Evolutionary conservation across 768 basidiomycete genomes (phyloP).

Genomic region (Panus rudis): DNA sequence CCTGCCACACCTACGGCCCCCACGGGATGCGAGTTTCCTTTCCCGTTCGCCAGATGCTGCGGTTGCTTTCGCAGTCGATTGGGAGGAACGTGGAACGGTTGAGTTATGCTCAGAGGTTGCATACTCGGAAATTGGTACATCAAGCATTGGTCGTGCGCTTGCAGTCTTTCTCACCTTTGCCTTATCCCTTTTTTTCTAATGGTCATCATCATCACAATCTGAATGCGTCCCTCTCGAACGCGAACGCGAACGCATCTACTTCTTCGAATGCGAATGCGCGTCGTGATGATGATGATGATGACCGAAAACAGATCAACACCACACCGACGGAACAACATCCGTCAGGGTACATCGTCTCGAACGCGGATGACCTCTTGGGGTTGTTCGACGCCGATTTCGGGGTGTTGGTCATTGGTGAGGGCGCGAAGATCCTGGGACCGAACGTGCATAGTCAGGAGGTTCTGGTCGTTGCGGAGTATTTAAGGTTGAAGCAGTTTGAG

Average conservation of each 20-base stretch:
- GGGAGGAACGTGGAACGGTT: slow-evolving; percentile 74
- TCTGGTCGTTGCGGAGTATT: slow-evolving; percentile 71
- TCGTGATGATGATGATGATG: not conserved
- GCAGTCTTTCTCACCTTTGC: not conserved
- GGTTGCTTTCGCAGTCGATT: slow-evolving; percentile 72
- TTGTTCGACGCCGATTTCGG: slow-evolving; percentile 78
- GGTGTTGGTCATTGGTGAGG: slow-evolving; percentile 63
- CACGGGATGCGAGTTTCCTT: slow-evolving; percentile 84
- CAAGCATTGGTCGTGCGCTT: not conserved
- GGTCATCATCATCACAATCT: too few species aligned
- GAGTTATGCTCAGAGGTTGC: slow-evolving; percentile 68
- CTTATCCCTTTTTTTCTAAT: too few species aligned
- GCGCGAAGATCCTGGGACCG: slow-evolving; percentile 62
- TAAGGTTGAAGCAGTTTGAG: slow-evolving; percentile 67
- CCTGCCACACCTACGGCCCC: slow-evolving; percentile 70
- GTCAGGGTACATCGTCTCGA: slow-evolving; percentile 72
- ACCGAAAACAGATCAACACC: slow-evolving; percentile 54
- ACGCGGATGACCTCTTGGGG: slow-evolving; percentile 70
- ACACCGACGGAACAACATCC: slow-evolving; percentile 61
- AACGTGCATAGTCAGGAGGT: slow-evolving; percentile 73
- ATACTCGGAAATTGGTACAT: slow-evolving; percentile 69
- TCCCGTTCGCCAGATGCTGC: slow-evolving; percentile 76
- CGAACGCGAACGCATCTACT: not conserved
- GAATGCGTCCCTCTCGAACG: too few species aligned
- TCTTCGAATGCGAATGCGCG: not conserved